Percentiles rank a stretch among this genome's conserved stretches.
Conservation (phyloP, 306 rosid genomes). For the Vigna angularis region DNA sequence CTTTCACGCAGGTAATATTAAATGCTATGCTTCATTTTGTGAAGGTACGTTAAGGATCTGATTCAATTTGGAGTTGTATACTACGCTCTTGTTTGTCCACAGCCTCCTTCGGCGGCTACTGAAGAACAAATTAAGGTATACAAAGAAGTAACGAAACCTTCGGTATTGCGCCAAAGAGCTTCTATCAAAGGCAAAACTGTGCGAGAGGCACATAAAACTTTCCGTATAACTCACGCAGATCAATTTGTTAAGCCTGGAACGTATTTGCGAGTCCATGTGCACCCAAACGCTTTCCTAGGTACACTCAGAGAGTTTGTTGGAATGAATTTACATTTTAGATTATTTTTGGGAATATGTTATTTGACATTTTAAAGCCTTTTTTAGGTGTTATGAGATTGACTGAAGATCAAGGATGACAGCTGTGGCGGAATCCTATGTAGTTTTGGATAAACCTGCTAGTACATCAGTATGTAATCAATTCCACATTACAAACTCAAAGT, state of each 20-base stretch:
- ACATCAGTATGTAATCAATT: constrained; percentile 75
- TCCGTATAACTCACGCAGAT: constrained; percentile 64
- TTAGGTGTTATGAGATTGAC: constrained; percentile 91
- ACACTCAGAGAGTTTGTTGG: constrained; percentile 4
- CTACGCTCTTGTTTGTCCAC: constrained; percentile 91
- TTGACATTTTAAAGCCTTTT: constrained; percentile 47
- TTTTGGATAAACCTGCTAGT: constrained; percentile 94
- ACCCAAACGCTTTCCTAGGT: constrained; percentile 93
- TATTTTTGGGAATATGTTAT: constrained; percentile 32
- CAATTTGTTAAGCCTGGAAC: constrained; percentile 83
- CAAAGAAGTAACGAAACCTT: constrained; percentile 72
- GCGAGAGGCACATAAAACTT: constrained; percentile 89
- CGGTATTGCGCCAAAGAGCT: constrained; percentile 63
- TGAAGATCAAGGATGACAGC: constrained; percentile 88
- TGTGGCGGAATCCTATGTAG: constrained; percentile 74
- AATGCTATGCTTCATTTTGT: constrained; percentile 50
- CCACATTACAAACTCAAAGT: constrained; percentile 34
- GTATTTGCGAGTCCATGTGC: constrained; percentile 82
- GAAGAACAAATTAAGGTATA: constrained; percentile 72
- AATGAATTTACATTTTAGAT: constrained; percentile 1
- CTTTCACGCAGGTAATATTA: constrained; percentile 26
- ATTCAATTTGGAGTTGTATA: constrained; percentile 91
- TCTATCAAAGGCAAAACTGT: constrained; percentile 88
- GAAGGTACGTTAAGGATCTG: constrained; percentile 90
- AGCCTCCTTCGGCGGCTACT: constrained; percentile 90